Evolutionary conservation across 306 rosid species (phyloP).

Genomic region (Chamaecrista fasciculata): DNA sequence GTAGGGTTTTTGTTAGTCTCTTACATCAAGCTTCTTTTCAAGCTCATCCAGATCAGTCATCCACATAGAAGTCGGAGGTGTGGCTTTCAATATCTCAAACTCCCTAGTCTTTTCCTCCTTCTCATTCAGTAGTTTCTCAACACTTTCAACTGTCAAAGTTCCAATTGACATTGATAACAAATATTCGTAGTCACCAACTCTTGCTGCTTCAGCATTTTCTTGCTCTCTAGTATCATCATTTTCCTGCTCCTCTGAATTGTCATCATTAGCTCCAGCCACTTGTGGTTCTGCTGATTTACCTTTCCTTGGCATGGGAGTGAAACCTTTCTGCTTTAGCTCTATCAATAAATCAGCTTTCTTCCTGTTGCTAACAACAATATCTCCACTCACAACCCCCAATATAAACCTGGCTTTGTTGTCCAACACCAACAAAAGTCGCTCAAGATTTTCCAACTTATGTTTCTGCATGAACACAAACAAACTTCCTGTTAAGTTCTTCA

Average conservation of each 20-base stretch:
- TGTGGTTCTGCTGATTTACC: constrained; percentile 73
- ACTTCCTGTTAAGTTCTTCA: constrained; percentile 15
- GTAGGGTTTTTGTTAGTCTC: no score
- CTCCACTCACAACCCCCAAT: constrained; percentile 81
- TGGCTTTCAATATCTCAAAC: no score
- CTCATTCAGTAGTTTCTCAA: no score
- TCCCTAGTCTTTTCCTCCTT: no score
- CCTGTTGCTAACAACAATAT: constrained; percentile 79
- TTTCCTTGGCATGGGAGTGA: constrained; percentile 86
- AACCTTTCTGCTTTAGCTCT: constrained; percentile 84
- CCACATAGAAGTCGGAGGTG: no score
- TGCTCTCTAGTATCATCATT: constrained; percentile 50
- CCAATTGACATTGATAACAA: no score
- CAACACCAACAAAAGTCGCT: constrained; percentile 61
- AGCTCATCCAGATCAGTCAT: no score
- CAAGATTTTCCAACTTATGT: constrained; percentile 55
- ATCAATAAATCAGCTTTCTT: constrained; percentile 67
- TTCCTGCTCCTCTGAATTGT: constrained; percentile 61
- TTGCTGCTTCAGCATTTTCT: constrained; percentile 45
- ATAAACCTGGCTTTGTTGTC: constrained; percentile 89
- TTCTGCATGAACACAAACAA: constrained; percentile 51
- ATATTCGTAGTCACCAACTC: constrained; percentile 60
- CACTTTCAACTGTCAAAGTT: no score
- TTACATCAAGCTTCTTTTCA: no score
- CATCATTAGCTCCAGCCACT: constrained; percentile 85